Evolutionary conservation across 2,329 filamentous ascomycete species (phyloP).

Genomic region (Exophiala dermatitidis): DNA sequence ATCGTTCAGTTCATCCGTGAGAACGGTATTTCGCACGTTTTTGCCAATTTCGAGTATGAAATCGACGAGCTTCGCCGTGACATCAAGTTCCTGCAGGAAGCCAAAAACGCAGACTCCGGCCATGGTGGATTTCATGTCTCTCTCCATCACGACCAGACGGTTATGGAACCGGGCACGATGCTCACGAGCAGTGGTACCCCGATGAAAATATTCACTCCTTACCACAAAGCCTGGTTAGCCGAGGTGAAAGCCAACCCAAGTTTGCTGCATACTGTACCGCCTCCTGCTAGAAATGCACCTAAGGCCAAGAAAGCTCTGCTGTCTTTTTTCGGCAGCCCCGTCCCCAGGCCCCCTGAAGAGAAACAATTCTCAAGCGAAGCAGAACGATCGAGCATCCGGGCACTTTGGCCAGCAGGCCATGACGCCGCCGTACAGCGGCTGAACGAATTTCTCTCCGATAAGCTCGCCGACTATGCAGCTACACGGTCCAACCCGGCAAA

Average conservation of each 20-base stretch:
- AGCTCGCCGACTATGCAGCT: constrained; percentile 31
- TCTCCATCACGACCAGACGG: constrained; percentile 45
- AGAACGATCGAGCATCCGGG: constrained; percentile 31
- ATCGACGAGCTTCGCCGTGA: constrained; percentile 42
- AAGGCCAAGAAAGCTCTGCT: constrained; percentile 35
- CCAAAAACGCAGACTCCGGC: constrained; percentile 19
- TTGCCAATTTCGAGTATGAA: constrained; percentile 44
- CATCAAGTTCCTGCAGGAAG: constrained; percentile 34
- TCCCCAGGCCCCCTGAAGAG: constrained; percentile 29
- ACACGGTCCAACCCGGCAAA: constrained; percentile 32
- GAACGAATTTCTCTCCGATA: constrained; percentile 30
- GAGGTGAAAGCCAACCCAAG: constrained; percentile 38
- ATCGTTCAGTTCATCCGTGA: constrained; percentile 41
- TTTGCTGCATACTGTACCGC: constrained; percentile 36
- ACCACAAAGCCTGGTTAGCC: constrained; percentile 43
- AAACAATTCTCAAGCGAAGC: constrained; percentile 32
- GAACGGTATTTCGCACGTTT: constrained; percentile 42
- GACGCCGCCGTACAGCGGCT: constrained; percentile 30
- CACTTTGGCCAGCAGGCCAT: constrained; percentile 35
- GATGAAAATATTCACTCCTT: constrained; percentile 48
- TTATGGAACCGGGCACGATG: constrained; percentile 41
- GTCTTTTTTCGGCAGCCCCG: constrained; percentile 29
- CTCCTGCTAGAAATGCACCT: constrained; percentile 33
- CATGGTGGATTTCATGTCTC: constrained; percentile 33
- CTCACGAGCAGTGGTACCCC: constrained; percentile 39